These are phyloP conservation scores for Solanum lycopersicoides DNA, from an alignment of 257 asterid species.

Conservation along the genomic window DNA sequence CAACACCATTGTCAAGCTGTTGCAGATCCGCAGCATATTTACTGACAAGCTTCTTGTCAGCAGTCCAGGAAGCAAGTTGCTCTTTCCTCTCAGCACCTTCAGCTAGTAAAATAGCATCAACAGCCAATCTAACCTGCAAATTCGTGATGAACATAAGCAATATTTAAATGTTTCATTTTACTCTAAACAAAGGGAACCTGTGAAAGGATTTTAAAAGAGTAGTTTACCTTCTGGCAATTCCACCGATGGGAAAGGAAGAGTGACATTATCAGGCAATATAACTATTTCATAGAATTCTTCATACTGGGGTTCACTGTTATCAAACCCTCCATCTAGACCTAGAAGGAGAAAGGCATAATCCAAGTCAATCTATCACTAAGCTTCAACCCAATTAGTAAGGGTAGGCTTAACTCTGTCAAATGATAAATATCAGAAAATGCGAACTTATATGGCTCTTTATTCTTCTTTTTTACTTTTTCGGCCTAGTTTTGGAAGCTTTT, in stretches of 20 bases:
- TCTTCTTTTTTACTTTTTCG: neutral
- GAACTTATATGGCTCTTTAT: neutral
- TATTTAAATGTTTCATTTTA: neutral
- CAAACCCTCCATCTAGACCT: conserved; percentile 94
- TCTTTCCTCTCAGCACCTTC: conserved; percentile 93
- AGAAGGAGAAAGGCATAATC: conserved; percentile 9
- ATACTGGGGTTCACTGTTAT: conserved; percentile 62
- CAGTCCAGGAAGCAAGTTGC: conserved; percentile 90
- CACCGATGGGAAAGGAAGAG: conserved; percentile 90
- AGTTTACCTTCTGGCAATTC: conserved; percentile 86
- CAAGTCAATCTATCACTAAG: neutral
- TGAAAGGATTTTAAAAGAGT: neutral
- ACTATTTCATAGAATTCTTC: conserved; percentile 68
- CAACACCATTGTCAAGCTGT: conserved; percentile 81
- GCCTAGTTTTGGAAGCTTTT: neutral
- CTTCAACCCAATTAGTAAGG: neutral
- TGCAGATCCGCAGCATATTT: conserved; percentile 69
- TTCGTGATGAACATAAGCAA: neutral
- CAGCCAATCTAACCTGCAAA: conserved; percentile 86
- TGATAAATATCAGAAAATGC: neutral
- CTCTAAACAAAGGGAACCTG: neutral
- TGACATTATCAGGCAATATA: conserved; percentile 61
- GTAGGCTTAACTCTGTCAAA: neutral
- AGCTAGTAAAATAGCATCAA: conserved; percentile 67
- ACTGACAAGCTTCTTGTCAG: conserved; percentile 66